A percentile compares a stretch with the other conserved stretches of the same genome.
Evolutionary conservation across 2,329 filamentous ascomycete genomes (phyloP).

Genomic region (Fusarium mundagurra): DNA sequence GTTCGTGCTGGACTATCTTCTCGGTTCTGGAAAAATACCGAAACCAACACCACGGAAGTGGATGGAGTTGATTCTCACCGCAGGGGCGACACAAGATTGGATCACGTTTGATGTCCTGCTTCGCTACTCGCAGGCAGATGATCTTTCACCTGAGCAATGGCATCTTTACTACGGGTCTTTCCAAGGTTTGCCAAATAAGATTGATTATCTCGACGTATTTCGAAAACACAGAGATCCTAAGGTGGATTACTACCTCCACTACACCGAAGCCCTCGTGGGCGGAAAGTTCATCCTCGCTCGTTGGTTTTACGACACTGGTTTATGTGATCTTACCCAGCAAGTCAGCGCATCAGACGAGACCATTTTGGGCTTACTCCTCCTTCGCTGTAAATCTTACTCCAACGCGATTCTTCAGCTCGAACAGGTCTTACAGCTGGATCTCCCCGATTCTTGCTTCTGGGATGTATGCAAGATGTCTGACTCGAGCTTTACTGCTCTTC

Average conservation of each 20-base stretch:
- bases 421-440: not conserved
- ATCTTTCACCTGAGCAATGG: accelerated
- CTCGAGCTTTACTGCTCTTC: not conserved
- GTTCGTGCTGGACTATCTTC: not conserved
- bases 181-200: accelerated
- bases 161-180: not conserved
- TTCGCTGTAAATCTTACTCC: not conserved
- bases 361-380: not conserved
- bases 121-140: not conserved
- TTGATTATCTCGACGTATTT: not conserved
- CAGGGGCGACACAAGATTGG: not conserved
- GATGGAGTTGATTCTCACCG: not conserved
- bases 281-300: not conserved
- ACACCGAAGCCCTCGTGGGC: not conserved
- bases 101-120: not conserved
- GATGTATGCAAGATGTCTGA: not conserved
- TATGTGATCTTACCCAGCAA: not conserved
- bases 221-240: not conserved
- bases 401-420: not conserved
- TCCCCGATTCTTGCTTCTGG: not conserved
- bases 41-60: not conserved
- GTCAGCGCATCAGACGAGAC: not conserved
- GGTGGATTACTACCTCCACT: not conserved
- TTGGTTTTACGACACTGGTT: not conserved
- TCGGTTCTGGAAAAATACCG: not conserved